Percentiles rank a stretch among this genome's conserved stretches.
phyloP scores from a whole-genome alignment of 208 protist genomes.

The Trypanosomatidae sp. region DNA sequence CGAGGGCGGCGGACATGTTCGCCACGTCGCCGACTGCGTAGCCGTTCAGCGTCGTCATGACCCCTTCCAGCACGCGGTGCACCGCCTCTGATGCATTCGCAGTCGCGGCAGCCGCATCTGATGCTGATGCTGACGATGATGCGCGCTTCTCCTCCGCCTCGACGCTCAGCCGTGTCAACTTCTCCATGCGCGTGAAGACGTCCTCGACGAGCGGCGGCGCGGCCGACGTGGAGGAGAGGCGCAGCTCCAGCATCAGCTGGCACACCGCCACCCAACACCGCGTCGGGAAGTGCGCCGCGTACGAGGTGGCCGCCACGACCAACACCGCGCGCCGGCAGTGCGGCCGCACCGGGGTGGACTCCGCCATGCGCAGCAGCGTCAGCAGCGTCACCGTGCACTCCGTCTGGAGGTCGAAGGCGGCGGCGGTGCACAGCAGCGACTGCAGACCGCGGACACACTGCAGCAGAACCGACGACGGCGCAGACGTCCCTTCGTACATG shows the following conservation, averaged over 20 bases:
- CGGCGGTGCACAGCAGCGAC: conserved; percentile 63
- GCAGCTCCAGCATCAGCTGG: conserved; percentile 53
- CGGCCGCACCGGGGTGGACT: conserved; percentile 44
- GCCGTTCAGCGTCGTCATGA: conserved; percentile 42
- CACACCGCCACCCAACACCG: conserved; percentile 70
- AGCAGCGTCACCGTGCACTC: conserved; percentile 78
- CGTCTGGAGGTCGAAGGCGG: conserved; percentile 73
- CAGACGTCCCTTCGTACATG: conserved; percentile 48
- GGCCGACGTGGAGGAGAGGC: conserved; percentile 25
- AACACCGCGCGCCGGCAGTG: conserved; percentile 58
- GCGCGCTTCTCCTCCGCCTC: conserved; percentile 15
- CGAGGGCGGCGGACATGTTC: conserved; percentile 47
- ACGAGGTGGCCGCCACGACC: conserved; percentile 53
- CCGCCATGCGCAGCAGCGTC: conserved; percentile 63
- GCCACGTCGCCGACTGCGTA: conserved; percentile 37
- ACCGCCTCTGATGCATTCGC: conserved; percentile 26
- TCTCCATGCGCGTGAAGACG: conserved; percentile 72
- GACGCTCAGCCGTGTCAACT: conserved; percentile 62
- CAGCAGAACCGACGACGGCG: conserved; percentile 53
- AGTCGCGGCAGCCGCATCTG: too few species aligned
- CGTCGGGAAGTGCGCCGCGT: conserved; percentile 70
- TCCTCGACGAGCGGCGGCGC: conserved; percentile 50
- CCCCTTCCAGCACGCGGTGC: conserved; percentile 49
- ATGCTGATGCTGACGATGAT: too few species aligned
- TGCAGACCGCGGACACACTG: conserved; percentile 73